These are phyloP conservation scores for Selaginella moellendorffii DNA, from an alignment of 75 land plant genomes.

Conservation along the genomic window DNA sequence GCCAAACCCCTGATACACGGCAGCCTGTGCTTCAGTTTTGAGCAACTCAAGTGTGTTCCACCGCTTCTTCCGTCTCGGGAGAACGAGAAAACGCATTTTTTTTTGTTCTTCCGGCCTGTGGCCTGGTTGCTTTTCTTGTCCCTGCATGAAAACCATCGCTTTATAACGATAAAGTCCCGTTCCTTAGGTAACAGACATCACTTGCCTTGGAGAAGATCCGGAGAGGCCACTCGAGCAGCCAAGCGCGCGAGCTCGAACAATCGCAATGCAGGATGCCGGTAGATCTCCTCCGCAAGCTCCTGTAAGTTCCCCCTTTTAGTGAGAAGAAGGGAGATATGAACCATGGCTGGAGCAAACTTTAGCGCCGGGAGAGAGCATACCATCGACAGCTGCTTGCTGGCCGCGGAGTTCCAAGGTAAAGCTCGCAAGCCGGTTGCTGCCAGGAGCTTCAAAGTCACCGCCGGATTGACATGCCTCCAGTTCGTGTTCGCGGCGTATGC, in stretches of 20 bases:
- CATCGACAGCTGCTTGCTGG: background rate
- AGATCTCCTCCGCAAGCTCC: no score
- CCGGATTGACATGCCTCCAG: background rate
- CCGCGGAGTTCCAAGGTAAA: background rate
- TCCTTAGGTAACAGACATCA: background rate
- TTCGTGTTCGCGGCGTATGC: background rate
- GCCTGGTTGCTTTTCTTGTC: background rate
- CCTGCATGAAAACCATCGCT: background rate
- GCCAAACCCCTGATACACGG: no score
- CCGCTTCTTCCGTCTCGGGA: no score
- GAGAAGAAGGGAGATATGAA: background rate
- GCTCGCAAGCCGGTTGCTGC: background rate
- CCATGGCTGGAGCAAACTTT: background rate
- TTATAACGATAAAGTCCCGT: background rate
- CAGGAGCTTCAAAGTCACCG: background rate
- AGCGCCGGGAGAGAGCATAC: no score
- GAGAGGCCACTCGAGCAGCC: no score
- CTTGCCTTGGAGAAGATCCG: background rate
- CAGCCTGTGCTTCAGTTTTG: no score
- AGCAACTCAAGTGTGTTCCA: no score
- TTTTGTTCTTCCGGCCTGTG: no score
- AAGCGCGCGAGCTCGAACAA: no score
- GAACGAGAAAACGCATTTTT: no score
- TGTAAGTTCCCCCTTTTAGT: background rate
- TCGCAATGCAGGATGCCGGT: constrained; percentile 1